phyloP scores from a whole-genome alignment of 2,329 filamentous ascomycete species.

The Aspergillus proliferans region DNA sequence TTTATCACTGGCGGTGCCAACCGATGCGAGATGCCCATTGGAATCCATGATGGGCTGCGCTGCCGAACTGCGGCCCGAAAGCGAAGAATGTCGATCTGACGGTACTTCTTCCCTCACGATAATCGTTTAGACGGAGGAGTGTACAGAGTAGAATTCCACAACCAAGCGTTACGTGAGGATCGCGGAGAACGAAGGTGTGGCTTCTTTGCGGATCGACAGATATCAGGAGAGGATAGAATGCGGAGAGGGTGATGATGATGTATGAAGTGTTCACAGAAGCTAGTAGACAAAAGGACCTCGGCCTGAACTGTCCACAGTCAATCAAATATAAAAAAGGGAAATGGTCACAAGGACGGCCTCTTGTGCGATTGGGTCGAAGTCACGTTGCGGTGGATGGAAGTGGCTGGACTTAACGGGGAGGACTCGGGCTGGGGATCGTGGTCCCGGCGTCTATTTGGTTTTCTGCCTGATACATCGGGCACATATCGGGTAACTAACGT shows the following conservation, averaged over 20 bases:
- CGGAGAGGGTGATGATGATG: not conserved
- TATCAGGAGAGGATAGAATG: not conserved
- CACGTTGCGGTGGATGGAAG: not conserved
- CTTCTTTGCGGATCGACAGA: not conserved
- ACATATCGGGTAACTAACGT: too few species aligned
- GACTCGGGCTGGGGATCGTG: not conserved
- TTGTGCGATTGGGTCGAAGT: not conserved
- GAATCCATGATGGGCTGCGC: slow-evolving; percentile 34
- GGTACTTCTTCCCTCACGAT: not conserved
- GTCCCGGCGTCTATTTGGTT: too few species aligned
- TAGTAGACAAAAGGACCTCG: too few species aligned
- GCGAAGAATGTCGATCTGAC: not conserved
- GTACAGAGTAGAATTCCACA: not conserved
- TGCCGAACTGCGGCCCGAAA: slow-evolving; percentile 13
- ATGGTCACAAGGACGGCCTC: not conserved
- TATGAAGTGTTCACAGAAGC: not conserved
- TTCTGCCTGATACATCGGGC: not conserved
- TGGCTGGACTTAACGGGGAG: not conserved
- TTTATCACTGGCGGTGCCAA: slow-evolving; percentile 32
- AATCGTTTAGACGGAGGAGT: not conserved
- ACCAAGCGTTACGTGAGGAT: not conserved
- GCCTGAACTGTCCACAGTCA: not conserved
- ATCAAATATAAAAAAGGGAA: not conserved
- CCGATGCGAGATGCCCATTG: slow-evolving; percentile 43
- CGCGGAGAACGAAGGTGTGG: not conserved